Base-by-base conservation (phyloP, 805 yeast species). In the Jamesozyma gamospora region DNA sequence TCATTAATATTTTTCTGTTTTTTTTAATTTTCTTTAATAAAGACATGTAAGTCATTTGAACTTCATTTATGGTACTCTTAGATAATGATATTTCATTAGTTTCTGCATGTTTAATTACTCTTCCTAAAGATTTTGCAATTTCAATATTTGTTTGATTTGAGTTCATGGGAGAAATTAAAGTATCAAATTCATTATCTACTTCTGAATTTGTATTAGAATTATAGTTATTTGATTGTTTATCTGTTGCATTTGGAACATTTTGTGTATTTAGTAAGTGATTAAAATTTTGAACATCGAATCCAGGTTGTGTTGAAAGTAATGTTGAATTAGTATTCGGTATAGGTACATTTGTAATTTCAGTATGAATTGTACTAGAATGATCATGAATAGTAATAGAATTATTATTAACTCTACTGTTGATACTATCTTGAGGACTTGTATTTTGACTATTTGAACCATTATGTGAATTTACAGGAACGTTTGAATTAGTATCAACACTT, bases 51-150 rank as follows among this genome's bases (percentile, higher is more conserved):
- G 51, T 48, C 11, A 39, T 39, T 34, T 49, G 50, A 5, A 60
- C 39, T 36, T 60, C 64, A 37, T 46, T 41, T 24, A 55, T 32
- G 4, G 62, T 47, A 10, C 44, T 17, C 24, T 51, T 55, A 1
- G 64, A 58, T 15, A 60, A 39, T 10, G 45, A 44, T 14, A 60
- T 39, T 27, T 57, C 61, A 28, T 53, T 51, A 7, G 56, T 43
- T 32, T 56, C 60, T 0, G 53, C 43, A 40, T 57, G 58, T 35
- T 54, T 56, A 12, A 60, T 42, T 24, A 60, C 49, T 30, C 45
- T 52, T 1, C 56, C 56, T 39, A 60, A 45, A 4, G 63, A 51
- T 31, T 53, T 57, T 19, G 63, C 63, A 27, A 60, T 49, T 17
- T 55, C 55, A 4, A 57, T 50, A 40, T 51, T 55, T 1, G 55